Evolutionary conservation across 495 filamentous ascomycete genomes (phyloP).

Genomic region (Penicillium odoratum): DNA sequence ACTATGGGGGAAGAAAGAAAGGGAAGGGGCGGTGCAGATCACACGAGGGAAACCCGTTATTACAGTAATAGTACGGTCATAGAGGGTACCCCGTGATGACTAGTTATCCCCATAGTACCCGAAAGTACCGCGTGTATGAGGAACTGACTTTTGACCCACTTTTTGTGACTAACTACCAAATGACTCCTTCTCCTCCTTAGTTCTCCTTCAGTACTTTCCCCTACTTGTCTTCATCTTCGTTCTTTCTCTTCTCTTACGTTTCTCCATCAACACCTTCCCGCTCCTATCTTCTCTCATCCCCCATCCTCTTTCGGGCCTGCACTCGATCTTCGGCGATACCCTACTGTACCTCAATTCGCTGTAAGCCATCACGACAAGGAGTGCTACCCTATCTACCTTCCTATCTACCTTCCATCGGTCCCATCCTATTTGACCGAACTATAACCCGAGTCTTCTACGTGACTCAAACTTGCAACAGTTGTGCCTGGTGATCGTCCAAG

Average conservation of each 20-base stretch:
- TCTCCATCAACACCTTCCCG: constrained; percentile 16
- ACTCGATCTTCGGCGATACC: constrained; percentile 17
- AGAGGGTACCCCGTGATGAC: neutral
- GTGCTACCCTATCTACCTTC: neutral
- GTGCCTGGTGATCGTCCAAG: neutral
- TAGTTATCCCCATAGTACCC: neutral
- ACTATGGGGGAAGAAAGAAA: neutral
- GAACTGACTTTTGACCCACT: neutral
- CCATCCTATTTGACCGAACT: neutral
- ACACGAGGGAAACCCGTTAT: constrained; percentile 6
- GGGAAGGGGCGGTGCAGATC: constrained; percentile 5
- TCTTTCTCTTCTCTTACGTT: constrained; percentile 15
- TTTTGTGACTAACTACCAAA: constrained; percentile 1
- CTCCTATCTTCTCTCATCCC: constrained; percentile 27
- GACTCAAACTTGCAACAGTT: neutral
- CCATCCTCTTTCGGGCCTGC: constrained; percentile 17
- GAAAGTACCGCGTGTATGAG: constrained; percentile 4
- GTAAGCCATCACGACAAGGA: constrained; percentile 9
- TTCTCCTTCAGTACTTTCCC: constrained; percentile 19
- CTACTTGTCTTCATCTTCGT: constrained; percentile 33
- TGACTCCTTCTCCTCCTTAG: constrained; percentile 8
- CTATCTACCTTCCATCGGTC: neutral
- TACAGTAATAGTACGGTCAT: constrained; percentile 5
- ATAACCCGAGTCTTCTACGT: neutral
- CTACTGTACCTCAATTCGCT: constrained; percentile 11